Conservation (phyloP, 1,284 basidiomycete species). For the Sanghuangporus sanghuang region DNA sequence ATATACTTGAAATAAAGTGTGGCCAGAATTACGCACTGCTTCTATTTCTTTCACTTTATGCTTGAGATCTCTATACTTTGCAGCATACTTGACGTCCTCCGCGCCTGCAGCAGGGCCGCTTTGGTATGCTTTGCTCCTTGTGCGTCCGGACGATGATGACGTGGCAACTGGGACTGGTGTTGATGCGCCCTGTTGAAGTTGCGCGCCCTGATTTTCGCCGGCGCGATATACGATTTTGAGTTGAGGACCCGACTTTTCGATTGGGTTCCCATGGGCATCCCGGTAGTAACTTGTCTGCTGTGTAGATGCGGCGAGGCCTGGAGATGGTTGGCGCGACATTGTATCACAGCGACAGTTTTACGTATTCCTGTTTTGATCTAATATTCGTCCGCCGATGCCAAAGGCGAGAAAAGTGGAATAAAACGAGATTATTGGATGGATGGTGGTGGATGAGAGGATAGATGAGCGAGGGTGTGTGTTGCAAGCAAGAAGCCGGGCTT, state of each 20-base stretch:
- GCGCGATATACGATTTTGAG: neutral
- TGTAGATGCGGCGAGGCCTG: constrained; percentile 35
- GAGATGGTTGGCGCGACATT: constrained; percentile 53
- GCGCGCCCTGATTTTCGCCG: constrained; percentile 12
- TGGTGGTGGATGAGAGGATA: constrained; percentile 20
- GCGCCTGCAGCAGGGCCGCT: constrained; percentile 71
- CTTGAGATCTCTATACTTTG: constrained; percentile 88
- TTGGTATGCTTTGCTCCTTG: constrained; percentile 46
- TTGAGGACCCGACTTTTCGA: neutral
- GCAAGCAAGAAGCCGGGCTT: neutral
- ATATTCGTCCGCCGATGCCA: neutral
- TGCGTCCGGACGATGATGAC: constrained; percentile 7
- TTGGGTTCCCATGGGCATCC: constrained; percentile 20
- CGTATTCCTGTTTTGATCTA: neutral
- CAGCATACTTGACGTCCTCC: constrained; percentile 84
- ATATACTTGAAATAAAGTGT: constrained; percentile 9
- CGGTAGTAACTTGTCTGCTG: constrained; percentile 21
- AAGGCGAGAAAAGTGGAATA: neutral
- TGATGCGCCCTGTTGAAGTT: constrained; percentile 27
- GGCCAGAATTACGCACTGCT: constrained; percentile 42
- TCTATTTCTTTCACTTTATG: constrained; percentile 88
- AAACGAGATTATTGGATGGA: constrained; percentile 19
- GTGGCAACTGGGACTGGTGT: constrained; percentile 2
- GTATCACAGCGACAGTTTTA: constrained; percentile 7
- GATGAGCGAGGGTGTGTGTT: constrained; percentile 14